These are phyloP conservation scores for Aspergillus sclerotioniger DNA, from an alignment of 495 filamentous ascomycete species.

Conservation along the genomic window DNA sequence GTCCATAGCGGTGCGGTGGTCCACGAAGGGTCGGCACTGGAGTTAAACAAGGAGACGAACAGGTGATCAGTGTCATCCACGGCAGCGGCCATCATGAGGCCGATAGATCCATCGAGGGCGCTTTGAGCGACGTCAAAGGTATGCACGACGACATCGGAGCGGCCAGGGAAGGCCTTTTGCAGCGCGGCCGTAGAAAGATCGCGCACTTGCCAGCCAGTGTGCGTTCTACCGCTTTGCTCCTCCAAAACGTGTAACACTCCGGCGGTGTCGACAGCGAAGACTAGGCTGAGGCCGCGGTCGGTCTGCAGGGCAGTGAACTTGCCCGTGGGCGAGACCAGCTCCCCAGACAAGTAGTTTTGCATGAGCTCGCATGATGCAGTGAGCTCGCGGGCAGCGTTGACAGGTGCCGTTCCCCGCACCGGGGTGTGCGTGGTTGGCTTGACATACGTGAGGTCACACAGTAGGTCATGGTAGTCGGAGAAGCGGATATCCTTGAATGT, in stretches of 20 bases:
- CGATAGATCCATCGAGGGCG: neutral
- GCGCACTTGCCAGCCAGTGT: neutral
- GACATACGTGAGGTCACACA: conserved; percentile 9
- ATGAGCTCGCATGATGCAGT: conserved; percentile 6
- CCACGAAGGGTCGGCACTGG: neutral
- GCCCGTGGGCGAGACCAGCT: neutral
- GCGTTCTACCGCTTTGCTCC: neutral
- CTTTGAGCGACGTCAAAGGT: conserved; percentile 10
- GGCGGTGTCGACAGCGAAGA: neutral
- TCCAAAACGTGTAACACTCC: conserved; percentile 8
- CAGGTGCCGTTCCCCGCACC: too few species aligned
- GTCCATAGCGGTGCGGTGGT: neutral
- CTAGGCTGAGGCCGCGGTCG: neutral
- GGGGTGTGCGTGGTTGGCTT: neutral
- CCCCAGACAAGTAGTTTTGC: conserved; percentile 6
- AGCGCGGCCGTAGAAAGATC: conserved; percentile 2
- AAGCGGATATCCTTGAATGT: conserved; percentile 7
- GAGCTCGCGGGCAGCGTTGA: neutral
- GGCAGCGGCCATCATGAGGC: conserved; percentile 4
- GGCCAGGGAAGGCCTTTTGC: neutral
- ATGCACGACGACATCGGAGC: neutral
- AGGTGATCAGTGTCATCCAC: neutral
- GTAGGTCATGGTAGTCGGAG: conserved; percentile 6
- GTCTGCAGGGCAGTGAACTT: conserved; percentile 7
- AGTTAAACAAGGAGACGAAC: conserved; percentile 4